phyloP scores from a whole-genome alignment of 2,329 filamentous ascomycete species.

The Pezizomycotina sp. region DNA sequence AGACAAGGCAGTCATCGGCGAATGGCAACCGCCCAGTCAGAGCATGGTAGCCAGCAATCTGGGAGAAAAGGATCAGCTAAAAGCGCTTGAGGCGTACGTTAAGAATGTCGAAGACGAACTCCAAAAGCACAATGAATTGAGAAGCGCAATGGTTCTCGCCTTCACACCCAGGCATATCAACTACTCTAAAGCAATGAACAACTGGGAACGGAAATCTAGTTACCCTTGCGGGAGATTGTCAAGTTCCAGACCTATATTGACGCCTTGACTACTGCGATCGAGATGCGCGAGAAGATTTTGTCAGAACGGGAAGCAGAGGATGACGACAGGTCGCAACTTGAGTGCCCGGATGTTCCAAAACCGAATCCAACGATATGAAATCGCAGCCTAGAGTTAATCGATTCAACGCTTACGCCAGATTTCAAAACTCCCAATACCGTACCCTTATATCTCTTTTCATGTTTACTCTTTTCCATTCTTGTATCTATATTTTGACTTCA shows the following conservation, averaged over 20 bases:
- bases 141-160: constrained; percentile 73
- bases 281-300: constrained; percentile 55
- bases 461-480: no score
- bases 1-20: constrained; percentile 65
- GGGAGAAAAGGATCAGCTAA: constrained; percentile 64
- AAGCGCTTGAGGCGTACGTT: constrained; percentile 60
- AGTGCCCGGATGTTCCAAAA: no score
- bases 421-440: no score
- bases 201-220: constrained; percentile 92
- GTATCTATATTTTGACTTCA: no score
- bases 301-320: constrained; percentile 35
- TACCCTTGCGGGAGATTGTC: constrained; percentile 86
- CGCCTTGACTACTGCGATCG: constrained; percentile 54
- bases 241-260: constrained; percentile 96
- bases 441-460: no score
- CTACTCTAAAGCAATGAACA: constrained; percentile 67
- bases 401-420: no score
- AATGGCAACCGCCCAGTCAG: constrained; percentile 79
- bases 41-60: constrained; percentile 73
- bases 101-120: constrained; percentile 72
- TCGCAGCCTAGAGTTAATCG: no score
- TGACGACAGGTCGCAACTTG: no score
- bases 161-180: constrained; percentile 77
- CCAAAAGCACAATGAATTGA: constrained; percentile 70
- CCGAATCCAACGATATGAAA: no score